Evolutionary conservation across 2,329 filamentous ascomycete species (phyloP).

Genomic region (Ophiostoma ulmi): DNA sequence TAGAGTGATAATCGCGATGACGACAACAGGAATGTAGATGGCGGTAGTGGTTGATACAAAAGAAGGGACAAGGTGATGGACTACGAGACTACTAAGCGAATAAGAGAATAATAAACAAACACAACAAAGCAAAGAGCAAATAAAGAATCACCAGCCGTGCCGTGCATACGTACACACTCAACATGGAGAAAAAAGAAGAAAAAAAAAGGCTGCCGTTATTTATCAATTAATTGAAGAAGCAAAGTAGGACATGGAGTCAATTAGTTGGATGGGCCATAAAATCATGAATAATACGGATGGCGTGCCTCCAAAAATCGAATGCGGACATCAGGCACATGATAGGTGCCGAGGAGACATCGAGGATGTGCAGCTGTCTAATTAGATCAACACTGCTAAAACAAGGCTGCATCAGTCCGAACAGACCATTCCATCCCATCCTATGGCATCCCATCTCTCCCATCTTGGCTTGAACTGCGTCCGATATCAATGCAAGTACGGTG

Average conservation of each 20-base stretch:
- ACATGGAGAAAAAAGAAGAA: too few relatives aligned
- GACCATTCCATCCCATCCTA: not conserved
- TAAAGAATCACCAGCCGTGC: not conserved
- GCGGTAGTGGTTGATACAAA: not conserved
- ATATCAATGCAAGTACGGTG: not conserved
- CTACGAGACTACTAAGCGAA: not conserved
- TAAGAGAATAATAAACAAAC: not conserved
- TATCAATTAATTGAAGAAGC: not conserved
- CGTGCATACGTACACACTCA: slow-evolving; percentile 1
- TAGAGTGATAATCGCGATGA: not conserved
- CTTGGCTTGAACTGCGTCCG: not conserved
- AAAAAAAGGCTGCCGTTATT: not conserved
- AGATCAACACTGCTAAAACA: not conserved
- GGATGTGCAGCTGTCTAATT: slow-evolving; percentile 6
- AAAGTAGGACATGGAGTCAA: not conserved
- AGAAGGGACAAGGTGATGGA: not conserved
- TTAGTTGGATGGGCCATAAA: not conserved
- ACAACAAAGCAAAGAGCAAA: not conserved
- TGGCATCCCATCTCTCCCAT: not conserved
- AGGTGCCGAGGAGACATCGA: too few relatives aligned
- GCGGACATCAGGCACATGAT: not conserved
- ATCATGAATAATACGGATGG: not conserved
- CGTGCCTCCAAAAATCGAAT: not conserved
- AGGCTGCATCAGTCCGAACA: not conserved
- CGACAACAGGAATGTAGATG: not conserved